These are phyloP conservation scores for Cercospora beticola DNA, from an alignment of 2,329 filamentous ascomycete genomes.

Conservation along the genomic window DNA sequence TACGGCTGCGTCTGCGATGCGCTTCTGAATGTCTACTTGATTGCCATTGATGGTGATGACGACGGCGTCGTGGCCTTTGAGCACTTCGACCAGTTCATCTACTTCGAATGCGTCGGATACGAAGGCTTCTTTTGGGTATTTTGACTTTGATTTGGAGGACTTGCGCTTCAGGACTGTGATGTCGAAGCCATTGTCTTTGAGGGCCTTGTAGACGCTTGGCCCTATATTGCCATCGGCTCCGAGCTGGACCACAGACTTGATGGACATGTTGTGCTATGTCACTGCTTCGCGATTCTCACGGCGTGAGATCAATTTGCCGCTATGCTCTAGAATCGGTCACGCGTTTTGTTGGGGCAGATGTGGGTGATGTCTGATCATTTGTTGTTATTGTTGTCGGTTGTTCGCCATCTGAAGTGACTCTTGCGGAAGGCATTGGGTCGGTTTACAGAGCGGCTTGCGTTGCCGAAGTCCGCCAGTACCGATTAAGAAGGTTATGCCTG, in stretches of 20 bases:
- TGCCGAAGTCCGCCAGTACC: constrained; percentile 7
- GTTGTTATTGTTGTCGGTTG: background rate
- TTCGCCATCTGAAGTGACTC: background rate
- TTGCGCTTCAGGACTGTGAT: constrained; percentile 57
- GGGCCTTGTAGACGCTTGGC: constrained; percentile 42
- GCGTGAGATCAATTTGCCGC: background rate
- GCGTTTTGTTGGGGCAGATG: background rate
- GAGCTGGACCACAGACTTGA: constrained; percentile 48
- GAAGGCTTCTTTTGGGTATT: constrained; percentile 35
- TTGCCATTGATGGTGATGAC: constrained; percentile 49
- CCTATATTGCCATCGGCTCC: constrained; percentile 50
- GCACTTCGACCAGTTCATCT: constrained; percentile 50
- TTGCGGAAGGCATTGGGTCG: background rate
- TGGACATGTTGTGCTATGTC: constrained; percentile 21
- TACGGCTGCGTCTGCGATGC: constrained; percentile 59
- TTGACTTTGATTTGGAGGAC: constrained; percentile 46
- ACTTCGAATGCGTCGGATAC: constrained; percentile 51
- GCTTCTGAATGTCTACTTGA: constrained; percentile 48
- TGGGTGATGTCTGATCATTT: background rate
- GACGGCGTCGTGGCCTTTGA: constrained; percentile 59
- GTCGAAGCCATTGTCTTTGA: constrained; percentile 50
- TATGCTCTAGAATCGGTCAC: background rate
- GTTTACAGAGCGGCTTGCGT: background rate
- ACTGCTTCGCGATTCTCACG: background rate
- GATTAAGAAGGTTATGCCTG: background rate